These are phyloP conservation scores for Setaria italica DNA, from an alignment of 202 grass and related monocot species.

Conservation along the genomic window DNA sequence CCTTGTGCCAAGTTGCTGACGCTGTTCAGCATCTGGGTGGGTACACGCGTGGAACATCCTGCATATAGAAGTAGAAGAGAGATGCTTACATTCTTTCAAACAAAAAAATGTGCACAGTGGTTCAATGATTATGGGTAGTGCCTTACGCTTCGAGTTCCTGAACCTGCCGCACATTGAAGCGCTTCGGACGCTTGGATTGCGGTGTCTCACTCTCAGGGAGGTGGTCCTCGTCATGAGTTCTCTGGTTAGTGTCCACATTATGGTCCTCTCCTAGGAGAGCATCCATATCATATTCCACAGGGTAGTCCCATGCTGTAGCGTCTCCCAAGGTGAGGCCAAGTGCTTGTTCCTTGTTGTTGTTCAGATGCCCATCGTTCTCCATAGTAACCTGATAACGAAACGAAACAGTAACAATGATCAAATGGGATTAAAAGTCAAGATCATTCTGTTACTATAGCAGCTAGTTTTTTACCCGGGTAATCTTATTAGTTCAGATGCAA, in stretches of 20 bases:
- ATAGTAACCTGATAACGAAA: background rate
- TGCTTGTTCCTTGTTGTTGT: background rate
- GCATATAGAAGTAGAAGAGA: background rate
- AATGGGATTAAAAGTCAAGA: background rate
- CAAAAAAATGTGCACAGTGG: background rate
- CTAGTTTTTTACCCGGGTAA: too few relatives aligned
- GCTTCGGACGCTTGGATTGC: background rate
- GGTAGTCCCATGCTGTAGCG: background rate
- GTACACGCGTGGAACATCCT: conserved; percentile 44
- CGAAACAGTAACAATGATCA: background rate
- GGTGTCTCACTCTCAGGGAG: background rate
- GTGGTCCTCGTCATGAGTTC: background rate
- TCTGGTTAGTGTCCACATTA: too few relatives aligned
- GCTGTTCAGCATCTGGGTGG: conserved; percentile 42
- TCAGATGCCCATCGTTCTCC: background rate
- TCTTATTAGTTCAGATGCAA: too few relatives aligned
- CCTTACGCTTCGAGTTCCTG: conserved; percentile 30
- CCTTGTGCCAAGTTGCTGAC: conserved; percentile 36
- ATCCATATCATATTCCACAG: background rate
- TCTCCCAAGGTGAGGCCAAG: background rate
- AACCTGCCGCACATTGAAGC: background rate
- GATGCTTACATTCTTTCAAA: background rate
- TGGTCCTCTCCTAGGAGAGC: background rate
- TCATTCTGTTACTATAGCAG: too few relatives aligned
- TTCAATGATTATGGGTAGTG: background rate